These are phyloP conservation scores for Cyclaneusma minus DNA, from an alignment of 2,329 filamentous ascomycete genomes.

Conservation along the genomic window DNA sequence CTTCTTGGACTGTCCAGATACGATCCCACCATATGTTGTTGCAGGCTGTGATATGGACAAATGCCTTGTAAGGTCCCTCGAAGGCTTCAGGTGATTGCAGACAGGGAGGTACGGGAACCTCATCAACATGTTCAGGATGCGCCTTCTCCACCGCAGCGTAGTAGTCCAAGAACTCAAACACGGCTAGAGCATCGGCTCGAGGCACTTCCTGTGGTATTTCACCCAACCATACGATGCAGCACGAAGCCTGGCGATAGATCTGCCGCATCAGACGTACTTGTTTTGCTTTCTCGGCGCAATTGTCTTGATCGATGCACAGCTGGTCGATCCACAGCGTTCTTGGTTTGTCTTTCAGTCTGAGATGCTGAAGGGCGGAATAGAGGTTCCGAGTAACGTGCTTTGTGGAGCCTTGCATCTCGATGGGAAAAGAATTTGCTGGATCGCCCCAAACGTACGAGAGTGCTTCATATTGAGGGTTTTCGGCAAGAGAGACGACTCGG, in stretches of 20 bases:
- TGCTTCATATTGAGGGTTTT: slow-evolving; percentile 1
- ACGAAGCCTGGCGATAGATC: slow-evolving; percentile 13
- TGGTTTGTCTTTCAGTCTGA: slow-evolving; percentile 3
- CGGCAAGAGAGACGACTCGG: not conserved
- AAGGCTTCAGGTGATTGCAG: too few species aligned
- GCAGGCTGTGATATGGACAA: too few species aligned
- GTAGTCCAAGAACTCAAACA: too few species aligned
- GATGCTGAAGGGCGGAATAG: slow-evolving; percentile 6
- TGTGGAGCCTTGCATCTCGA: slow-evolving; percentile 3
- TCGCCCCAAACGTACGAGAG: slow-evolving; percentile 3
- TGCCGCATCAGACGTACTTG: slow-evolving; percentile 15
- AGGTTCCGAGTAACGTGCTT: slow-evolving; percentile 5
- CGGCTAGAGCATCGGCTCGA: too few species aligned
- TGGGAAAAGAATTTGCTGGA: not conserved
- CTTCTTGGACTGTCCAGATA: slow-evolving; percentile 7
- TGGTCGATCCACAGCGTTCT: slow-evolving; percentile 15
- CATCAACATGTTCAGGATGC: too few species aligned
- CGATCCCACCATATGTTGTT: slow-evolving; percentile 7
- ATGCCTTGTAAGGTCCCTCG: too few species aligned
- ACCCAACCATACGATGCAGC: slow-evolving; percentile 17
- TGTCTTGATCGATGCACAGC: slow-evolving; percentile 16
- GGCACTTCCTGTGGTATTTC: too few species aligned
- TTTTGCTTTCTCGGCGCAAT: slow-evolving; percentile 10
- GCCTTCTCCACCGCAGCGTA: too few species aligned
- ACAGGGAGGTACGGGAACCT: too few species aligned